Evolutionary conservation across 1,139 yeast genomes (phyloP).

Genomic region (Blastobotrys illinoisensis): DNA sequence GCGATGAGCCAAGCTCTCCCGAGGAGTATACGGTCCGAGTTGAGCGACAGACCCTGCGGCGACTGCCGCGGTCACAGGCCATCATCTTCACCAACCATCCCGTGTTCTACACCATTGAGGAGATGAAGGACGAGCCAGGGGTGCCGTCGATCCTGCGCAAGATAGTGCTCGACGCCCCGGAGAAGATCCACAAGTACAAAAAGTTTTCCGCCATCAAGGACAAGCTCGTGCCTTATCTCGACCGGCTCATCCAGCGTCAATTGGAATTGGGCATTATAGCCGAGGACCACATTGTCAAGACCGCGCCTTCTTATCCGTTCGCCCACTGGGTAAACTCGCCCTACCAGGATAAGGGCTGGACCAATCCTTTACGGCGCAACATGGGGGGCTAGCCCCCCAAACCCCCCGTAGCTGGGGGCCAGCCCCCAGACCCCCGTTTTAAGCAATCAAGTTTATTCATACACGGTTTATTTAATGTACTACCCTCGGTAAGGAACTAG

Average conservation of each 20-base stretch:
- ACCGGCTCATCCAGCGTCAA: constrained; percentile 52
- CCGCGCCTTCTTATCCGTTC: constrained; percentile 61
- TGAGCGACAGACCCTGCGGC: constrained; percentile 60
- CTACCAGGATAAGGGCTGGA: constrained; percentile 23
- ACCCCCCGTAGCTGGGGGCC: too few species aligned
- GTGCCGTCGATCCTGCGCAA: constrained; percentile 62
- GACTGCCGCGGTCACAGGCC: constrained; percentile 58
- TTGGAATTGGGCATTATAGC: constrained; percentile 49
- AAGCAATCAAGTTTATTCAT: too few species aligned
- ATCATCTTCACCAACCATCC: constrained; percentile 64
- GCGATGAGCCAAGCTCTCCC: constrained; percentile 27
- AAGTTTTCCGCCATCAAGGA: constrained; percentile 53
- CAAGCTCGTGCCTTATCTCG: constrained; percentile 54
- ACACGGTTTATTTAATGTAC: constrained; percentile 18
- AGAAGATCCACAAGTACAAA: constrained; percentile 58
- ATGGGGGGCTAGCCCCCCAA: too few species aligned
- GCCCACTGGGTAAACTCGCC: constrained; percentile 35
- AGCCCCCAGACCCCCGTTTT: too few species aligned
- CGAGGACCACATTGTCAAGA: constrained; percentile 53
- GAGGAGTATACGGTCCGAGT: constrained; percentile 52
- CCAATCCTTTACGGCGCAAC: constrained; percentile 19
- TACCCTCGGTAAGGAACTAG: constrained; percentile 34
- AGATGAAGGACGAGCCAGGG: constrained; percentile 73
- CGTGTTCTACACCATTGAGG: constrained; percentile 61
- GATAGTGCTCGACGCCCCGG: constrained; percentile 62